phyloP scores from a whole-genome alignment of 2,329 filamentous ascomycete genomes.

The Chaetomiaceae sp. region DNA sequence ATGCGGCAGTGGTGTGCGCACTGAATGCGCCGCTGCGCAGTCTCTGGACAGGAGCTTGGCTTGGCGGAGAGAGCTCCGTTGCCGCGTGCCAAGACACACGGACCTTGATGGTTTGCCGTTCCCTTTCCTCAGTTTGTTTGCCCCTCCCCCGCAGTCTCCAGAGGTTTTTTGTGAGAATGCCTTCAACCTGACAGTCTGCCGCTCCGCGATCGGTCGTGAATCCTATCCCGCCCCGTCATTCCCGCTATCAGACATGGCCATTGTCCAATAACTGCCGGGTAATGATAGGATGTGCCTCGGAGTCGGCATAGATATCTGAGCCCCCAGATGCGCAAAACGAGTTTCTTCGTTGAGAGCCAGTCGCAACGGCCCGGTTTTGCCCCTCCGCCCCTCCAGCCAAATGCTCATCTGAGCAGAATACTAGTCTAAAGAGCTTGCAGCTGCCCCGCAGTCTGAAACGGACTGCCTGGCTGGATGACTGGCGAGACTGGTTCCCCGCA shows the following conservation, averaged over 20 bases:
- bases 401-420: conserved; percentile 14
- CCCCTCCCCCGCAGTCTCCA: conserved; percentile 9
- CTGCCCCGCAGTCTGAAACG: conserved; percentile 7
- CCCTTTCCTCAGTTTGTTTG: neutral
- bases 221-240: neutral
- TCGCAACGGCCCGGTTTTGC: neutral
- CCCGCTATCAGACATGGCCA: conserved; percentile 4
- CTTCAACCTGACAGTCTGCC: conserved; percentile 1
- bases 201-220: neutral
- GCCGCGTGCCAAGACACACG: conserved; percentile 2
- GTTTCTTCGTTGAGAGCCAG: too few species aligned
- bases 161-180: neutral
- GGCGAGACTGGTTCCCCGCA: neutral
- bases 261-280: conserved; percentile 10
- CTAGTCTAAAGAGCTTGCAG: conserved; percentile 7
- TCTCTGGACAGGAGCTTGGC: conserved; percentile 5
- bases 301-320: too few species aligned
- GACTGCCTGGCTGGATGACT: conserved; percentile 3
- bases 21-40: conserved; percentile 17
- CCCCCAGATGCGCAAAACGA: too few species aligned
- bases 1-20: conserved; percentile 14
- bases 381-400: neutral
- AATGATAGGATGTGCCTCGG: neutral
- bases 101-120: too few species aligned
- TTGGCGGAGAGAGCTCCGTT: conserved; percentile 1